Evolutionary conservation across 192 early-diverging fungal genomes (phyloP).

Genomic region (Pilaira anomala): DNA sequence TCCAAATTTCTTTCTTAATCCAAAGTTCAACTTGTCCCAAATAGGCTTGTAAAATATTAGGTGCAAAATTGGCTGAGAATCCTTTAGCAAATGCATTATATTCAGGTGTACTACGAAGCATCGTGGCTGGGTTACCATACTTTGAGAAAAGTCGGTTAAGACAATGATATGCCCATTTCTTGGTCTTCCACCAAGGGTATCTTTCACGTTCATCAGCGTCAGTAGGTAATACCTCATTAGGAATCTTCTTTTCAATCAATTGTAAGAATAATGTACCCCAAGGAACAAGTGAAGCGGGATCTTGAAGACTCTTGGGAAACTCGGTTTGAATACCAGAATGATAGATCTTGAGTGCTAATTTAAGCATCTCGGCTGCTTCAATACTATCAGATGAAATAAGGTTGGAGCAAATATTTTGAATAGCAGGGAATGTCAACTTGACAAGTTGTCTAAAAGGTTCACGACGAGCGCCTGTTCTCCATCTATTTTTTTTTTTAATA

Average conservation of each 20-base stretch:
- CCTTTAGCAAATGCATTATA: conserved; percentile 70
- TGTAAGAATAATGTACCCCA: conserved; percentile 89
- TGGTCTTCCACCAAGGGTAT: conserved; percentile 88
- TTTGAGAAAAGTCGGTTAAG: conserved; percentile 79
- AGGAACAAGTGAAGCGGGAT: conserved; percentile 66
- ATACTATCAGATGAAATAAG: conserved; percentile 57
- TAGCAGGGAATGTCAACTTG: conserved; percentile 68
- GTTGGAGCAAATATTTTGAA: conserved; percentile 73
- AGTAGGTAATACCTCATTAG: conserved; percentile 49
- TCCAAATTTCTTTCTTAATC: conserved; percentile 67
- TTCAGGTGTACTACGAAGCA: conserved; percentile 46
- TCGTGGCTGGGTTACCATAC: conserved; percentile 69
- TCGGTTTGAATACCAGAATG: conserved; percentile 66
- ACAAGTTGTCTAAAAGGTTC: conserved; percentile 69
- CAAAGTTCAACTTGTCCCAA: conserved; percentile 78
- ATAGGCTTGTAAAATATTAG: conserved; percentile 84
- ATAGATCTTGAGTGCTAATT: conserved; percentile 83
- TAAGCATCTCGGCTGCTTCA: conserved; percentile 83
- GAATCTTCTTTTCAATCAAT: conserved; percentile 67
- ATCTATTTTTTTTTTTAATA: too few relatives aligned
- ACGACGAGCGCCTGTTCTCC: conserved; percentile 59
- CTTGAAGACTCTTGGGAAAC: conserved; percentile 60
- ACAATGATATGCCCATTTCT: conserved; percentile 91
- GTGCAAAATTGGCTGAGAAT: conserved; percentile 89
- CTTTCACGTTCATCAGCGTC: conserved; percentile 73